A percentile compares a stretch with the other conserved stretches of the same genome.
phyloP scores from a whole-genome alignment of 1,284 basidiomycete genomes.

The Porodaedalea pini region DNA sequence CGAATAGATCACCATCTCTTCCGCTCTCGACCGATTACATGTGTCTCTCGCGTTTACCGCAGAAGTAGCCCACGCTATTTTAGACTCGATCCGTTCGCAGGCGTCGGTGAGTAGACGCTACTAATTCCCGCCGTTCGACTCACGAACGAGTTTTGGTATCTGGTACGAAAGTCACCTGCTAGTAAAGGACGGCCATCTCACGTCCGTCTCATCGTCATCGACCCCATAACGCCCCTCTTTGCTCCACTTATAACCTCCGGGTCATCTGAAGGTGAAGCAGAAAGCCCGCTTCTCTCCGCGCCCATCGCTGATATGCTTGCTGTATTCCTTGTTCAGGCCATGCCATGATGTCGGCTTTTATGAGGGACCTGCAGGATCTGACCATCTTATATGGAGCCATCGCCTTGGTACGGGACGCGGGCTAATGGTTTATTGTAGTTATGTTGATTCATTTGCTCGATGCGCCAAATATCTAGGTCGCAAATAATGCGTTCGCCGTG shows the following conservation, averaged over 20 bases:
- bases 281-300: not conserved
- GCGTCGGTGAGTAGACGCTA: slow-evolving; percentile 30
- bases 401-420: slow-evolving; percentile 44
- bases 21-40: slow-evolving; percentile 38
- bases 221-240: slow-evolving; percentile 64
- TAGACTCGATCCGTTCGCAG: slow-evolving; percentile 41
- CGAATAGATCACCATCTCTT: slow-evolving; percentile 22
- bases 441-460: slow-evolving; percentile 11
- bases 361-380: slow-evolving; percentile 56
- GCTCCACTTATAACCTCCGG: slow-evolving; percentile 58
- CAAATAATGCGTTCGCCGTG: slow-evolving; percentile 42
- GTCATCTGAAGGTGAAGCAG: slow-evolving; percentile 53
- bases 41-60: slow-evolving; percentile 58
- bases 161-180: slow-evolving; percentile 8
- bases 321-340: slow-evolving; percentile 41
- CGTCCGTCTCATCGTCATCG: slow-evolving; percentile 56
- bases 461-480: slow-evolving; percentile 35
- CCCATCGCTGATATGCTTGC: not conserved
- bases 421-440: not conserved
- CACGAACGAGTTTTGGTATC: not conserved
- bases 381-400: slow-evolving; percentile 44
- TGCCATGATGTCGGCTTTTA: slow-evolving; percentile 68
- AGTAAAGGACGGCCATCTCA: slow-evolving; percentile 15
- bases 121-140: not conserved
- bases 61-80: slow-evolving; percentile 45